Evolutionary conservation across 306 rosid genomes (phyloP), one percentile per base, ranked within the genome.

Genomic region (Lagenaria siceraria): DNA sequence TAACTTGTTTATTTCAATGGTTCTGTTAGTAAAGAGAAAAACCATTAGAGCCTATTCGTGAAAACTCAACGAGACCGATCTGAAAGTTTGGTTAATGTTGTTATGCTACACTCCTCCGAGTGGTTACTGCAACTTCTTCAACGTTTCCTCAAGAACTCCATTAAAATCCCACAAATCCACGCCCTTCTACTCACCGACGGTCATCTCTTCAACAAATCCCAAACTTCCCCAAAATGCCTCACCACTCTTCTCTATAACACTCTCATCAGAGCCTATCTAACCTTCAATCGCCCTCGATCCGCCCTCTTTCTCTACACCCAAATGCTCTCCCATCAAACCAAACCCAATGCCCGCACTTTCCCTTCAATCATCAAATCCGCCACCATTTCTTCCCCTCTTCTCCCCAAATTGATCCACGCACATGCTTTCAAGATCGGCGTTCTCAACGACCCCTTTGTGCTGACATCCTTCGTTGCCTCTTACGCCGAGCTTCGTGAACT

Each of bases 301-400:
- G 73, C 91, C 68, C 68, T 91, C 75, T 18, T 74, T 14, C 86
- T 91, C 78, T 91, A 88, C 87, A 75, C 85, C n/a, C 89, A 80
- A 43, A 93, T 93, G 98, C 93, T 93, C 42, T 72, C 82, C 36
- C 82, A 81, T 82, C 80, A 60, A 55, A 82, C 78, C 40, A 80
- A 80, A 14, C 97, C 97, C 63, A 93, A 91, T 79, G 78, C 78
- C 81, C 82, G 84, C 84, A 93, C 97, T 0, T 88, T 91, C 80
- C 92, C 98, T 9, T 83, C 90, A 0, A 81, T 90, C 53, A 78
- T 91, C 78, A 93, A 91, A 77, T 78, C 88, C 25, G 83, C 83
- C 35, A 33, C 85, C 54, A 31, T 74, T 51, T 79, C 27, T 52
- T 61, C 68, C 12, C 74, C 77, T 35, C 24, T 42, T 61, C 59